Base-by-base conservation (phyloP, 768 basidiomycete genomes). In the Tricholoma terreum region DNA sequence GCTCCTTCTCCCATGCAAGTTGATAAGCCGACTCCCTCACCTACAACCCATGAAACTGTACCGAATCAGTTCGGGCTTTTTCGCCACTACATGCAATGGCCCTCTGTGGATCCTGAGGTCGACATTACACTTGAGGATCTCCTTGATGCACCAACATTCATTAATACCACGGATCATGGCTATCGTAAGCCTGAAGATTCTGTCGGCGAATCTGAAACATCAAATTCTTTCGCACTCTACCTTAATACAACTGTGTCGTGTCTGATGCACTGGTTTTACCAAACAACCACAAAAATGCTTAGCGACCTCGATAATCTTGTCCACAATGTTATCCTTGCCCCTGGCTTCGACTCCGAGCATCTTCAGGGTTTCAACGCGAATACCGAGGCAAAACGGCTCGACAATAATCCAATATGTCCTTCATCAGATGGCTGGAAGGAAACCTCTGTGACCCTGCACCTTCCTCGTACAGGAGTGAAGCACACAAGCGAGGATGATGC, bases 241-340 rank as follows among this genome's bases (percentile, higher is more conserved):
- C 50, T 57, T 0, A 57, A 57, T 52, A 33, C 50, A 19, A 45
- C 43, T 4, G 35, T 46, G 2, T 52, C 43, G 21, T 5, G 42
- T 6, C 50, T 57, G 8, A 57, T 42, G 50, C 12, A 30, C 4
- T 55, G 54, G 54, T 49, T 48, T 14, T 55, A 55, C 38, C 24
- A 27, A 1, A 19, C 38, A 5, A n/a, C 43, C 4, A 34, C 35
- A 6, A 45, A 49, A 46, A 56, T 24, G 24, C 55, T 56, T 10
- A 49, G 35, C 4, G 36, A 36, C n/a, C n/a, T n/a, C n/a, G n/a
- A n/a, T n/a, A n/a, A n/a, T n/a, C n/a, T n/a, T n/a, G n/a, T n/a
- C n/a, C n/a, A n/a, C n/a, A n/a, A n/a, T n/a, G n/a, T n/a, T n/a
- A n/a, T n/a, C n/a, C n/a, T n/a, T n/a, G n/a, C 27, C 9, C 35